Base-by-base conservation (phyloP, 2,329 filamentous ascomycete species). In the Colletotrichum higginsianum region DNA sequence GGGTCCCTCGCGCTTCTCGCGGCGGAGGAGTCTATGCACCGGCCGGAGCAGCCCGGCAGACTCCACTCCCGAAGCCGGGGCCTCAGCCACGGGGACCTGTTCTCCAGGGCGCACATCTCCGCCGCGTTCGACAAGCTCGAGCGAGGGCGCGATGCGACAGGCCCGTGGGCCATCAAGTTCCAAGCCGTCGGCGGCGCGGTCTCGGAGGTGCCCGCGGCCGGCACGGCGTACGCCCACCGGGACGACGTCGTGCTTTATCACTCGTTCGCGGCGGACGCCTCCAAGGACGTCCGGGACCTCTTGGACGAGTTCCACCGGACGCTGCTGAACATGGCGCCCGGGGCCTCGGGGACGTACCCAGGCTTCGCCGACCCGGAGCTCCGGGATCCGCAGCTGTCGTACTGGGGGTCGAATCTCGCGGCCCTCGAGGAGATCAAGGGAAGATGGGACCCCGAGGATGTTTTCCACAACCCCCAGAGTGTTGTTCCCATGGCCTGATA, bases 401-500 rank as follows among this genome's bases (percentile, higher is more conserved):
- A 91, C 75, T 91, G 88, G 88, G 85, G 85, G 0, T 75, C 81
- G 0, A 89, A 90, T 72, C 77, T 90, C 47, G 77, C 81, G 0
- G 40, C 40, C 7, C 79, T 91, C 56, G 79, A 84, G 63, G 61
- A 77, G 52, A 81, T 91, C 58, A 91, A 91, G 80, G 74, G 78
- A 2, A 79, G 76, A 2, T 85, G 85, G 78, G 89, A 91, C 75
- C 86, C 88, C 0, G 73, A 77, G 0, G 84, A 90, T 67, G 63
- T 89, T 0, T 91, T 91, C 73, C 85, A 85, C 62, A 90, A 91
- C 72, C 88, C 88, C 0, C 88, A 90, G 77, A 90, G 86, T 73
- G 80, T 88, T 12, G 77, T 55, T 23, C 21, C 46, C 12, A 16
- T 30, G 7, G 30, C 4, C 12, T 50, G 7, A 11, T 40, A 16